Evolutionary conservation across 2,329 filamentous ascomycete species (phyloP).

Genomic region (Tothia fuscella): DNA sequence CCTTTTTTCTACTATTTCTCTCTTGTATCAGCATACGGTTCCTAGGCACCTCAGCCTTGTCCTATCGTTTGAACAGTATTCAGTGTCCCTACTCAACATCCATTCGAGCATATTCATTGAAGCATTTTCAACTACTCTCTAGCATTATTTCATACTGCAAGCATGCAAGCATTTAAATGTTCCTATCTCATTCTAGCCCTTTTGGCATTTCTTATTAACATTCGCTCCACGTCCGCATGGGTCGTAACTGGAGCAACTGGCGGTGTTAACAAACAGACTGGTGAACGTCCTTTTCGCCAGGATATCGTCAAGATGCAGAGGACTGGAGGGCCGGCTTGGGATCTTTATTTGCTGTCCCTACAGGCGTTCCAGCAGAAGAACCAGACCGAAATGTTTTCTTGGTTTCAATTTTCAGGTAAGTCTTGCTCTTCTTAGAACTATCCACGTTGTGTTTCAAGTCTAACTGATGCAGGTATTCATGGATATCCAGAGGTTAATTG

Average conservation of each 20-base stretch:
- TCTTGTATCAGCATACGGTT: no score
- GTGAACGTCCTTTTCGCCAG: slow-evolving; percentile 3
- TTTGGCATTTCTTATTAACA: background rate
- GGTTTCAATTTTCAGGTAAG: slow-evolving; percentile 4
- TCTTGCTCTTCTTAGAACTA: background rate
- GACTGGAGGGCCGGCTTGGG: slow-evolving; percentile 5
- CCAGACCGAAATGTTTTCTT: background rate
- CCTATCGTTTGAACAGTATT: no score
- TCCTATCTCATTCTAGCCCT: background rate
- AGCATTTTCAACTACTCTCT: no score
- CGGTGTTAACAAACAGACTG: background rate
- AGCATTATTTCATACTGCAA: no score
- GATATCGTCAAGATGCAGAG: background rate
- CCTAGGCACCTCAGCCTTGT: no score
- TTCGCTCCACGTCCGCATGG: background rate
- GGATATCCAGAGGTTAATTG: slow-evolving; percentile 4
- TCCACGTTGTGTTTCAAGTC: background rate
- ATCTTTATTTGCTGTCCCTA: slow-evolving; percentile 3
- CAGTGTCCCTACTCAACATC: no score
- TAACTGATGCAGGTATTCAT: slow-evolving; percentile 3
- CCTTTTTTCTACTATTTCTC: no score
- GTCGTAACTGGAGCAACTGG: background rate
- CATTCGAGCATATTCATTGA: no score
- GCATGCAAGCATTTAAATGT: background rate
- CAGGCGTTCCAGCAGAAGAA: background rate